A percentile compares a stretch with the other conserved stretches of the same genome.
Evolutionary conservation across 306 rosid species (phyloP).

Genomic region (Hippophae gyantsensis): DNA sequence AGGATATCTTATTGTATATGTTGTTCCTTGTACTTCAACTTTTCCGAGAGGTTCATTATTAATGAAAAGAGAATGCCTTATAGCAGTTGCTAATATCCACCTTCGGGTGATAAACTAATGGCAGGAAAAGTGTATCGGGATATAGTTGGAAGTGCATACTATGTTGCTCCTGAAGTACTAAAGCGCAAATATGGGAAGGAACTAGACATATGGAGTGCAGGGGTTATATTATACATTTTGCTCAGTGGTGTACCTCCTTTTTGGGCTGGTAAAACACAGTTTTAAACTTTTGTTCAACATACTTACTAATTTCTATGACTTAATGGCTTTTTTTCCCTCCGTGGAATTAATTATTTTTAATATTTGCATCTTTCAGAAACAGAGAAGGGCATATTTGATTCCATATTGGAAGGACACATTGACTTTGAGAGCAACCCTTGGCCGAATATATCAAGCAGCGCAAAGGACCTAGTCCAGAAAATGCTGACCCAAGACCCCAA

Average conservation of each 20-base stretch:
- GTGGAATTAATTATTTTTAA: slow-evolving; percentile 10
- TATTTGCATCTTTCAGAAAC: slow-evolving; percentile 40
- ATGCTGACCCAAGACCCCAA: slow-evolving; percentile 82
- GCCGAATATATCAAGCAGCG: slow-evolving; percentile 73
- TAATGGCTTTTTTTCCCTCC: background rate
- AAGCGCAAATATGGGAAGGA: slow-evolving; percentile 72
- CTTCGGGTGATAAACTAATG: slow-evolving; percentile 10
- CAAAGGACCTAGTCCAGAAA: slow-evolving; percentile 70
- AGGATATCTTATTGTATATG: too few species aligned
- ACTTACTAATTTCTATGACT: background rate
- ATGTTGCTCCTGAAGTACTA: slow-evolving; percentile 84
- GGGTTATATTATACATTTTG: slow-evolving; percentile 69
- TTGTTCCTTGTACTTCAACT: too few species aligned
- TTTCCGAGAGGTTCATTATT: too few species aligned
- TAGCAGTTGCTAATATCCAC: background rate
- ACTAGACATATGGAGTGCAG: slow-evolving; percentile 83
- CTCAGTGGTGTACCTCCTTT: slow-evolving; percentile 92
- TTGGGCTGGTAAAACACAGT: slow-evolving; percentile 66
- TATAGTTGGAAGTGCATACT: slow-evolving; percentile 84
- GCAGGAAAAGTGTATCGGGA: slow-evolving; percentile 69
- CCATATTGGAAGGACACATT: slow-evolving; percentile 60
- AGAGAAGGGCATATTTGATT: slow-evolving; percentile 82
- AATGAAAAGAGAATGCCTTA: too few species aligned
- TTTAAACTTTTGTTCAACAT: slow-evolving; percentile 1
- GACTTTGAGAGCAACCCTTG: slow-evolving; percentile 75